Evolutionary conservation across 2,329 filamentous ascomycete genomes (phyloP).

Genomic region (Ophiostoma himal-ulmi): DNA sequence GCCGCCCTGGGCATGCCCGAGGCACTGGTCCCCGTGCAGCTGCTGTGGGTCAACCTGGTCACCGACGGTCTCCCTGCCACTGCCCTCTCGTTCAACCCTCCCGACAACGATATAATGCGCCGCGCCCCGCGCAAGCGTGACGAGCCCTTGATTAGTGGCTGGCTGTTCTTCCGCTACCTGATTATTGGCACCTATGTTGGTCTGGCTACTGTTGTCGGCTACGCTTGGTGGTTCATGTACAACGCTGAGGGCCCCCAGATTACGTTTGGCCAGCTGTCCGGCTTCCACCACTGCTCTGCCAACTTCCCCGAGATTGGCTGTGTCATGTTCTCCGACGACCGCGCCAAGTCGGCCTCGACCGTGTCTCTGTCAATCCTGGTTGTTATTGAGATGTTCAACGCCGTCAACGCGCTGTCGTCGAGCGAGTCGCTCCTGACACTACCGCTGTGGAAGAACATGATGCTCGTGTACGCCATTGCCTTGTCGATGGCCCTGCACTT

Average conservation of each 20-base stretch:
- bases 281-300: conserved; percentile 88
- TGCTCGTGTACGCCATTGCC: conserved; percentile 89
- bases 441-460: conserved; percentile 97
- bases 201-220: conserved; percentile 88
- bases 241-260: conserved; percentile 87
- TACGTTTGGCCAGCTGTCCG: conserved; percentile 76
- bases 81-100: conserved; percentile 93
- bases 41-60: conserved; percentile 97
- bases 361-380: conserved; percentile 88
- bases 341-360: conserved; percentile 84
- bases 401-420: conserved; percentile 94
- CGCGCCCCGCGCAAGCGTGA: conserved; percentile 85
- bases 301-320: conserved; percentile 88
- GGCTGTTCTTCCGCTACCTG: conserved; percentile 97
- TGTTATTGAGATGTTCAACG: conserved; percentile 99
- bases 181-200: conserved; percentile 94
- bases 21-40: conserved; percentile 90
- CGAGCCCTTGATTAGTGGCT: conserved; percentile 85
- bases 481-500: conserved; percentile 95
- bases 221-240: conserved; percentile 99
- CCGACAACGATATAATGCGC: conserved; percentile 98
- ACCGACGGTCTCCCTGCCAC: conserved; percentile 96
- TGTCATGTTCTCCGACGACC: conserved; percentile 80
- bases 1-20: conserved; percentile 96
- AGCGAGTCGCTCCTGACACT: conserved; percentile 91